Evolutionary conservation across 2,329 filamentous ascomycete species (phyloP).

Genomic region (Gyromitra esculenta): DNA sequence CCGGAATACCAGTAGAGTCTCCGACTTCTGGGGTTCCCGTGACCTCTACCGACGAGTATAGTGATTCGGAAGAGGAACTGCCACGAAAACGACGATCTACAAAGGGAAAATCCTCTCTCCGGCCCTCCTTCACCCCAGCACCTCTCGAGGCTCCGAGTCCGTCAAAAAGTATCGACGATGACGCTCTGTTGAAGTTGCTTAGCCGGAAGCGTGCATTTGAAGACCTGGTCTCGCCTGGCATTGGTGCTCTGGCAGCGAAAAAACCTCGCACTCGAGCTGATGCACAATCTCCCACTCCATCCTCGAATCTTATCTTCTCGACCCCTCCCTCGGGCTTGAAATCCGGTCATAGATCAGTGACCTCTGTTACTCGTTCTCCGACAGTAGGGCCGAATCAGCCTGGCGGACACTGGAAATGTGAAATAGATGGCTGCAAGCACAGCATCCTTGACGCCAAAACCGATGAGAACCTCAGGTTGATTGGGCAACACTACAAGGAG

Average conservation of each 20-base stretch:
- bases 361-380: not conserved
- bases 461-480: constrained; percentile 1
- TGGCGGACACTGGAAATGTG: constrained; percentile 40
- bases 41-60: constrained; percentile 5
- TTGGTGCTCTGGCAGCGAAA: not conserved
- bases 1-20: not conserved
- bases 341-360: not conserved
- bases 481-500: constrained; percentile 50
- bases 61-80: constrained; percentile 13
- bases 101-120: constrained; percentile 47
- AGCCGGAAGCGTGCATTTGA: constrained; percentile 10
- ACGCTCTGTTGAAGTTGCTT: not conserved
- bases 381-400: constrained; percentile 8
- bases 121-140: constrained; percentile 25
- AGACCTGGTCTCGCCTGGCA: not conserved
- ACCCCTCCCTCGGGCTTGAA: not conserved
- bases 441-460: constrained; percentile 20
- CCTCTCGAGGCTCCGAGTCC: not conserved
- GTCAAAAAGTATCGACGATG: not conserved
- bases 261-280: not conserved
- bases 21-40: not conserved
- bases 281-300: not conserved
- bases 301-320: not conserved
- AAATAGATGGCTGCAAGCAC: constrained; percentile 35
- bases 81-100: constrained; percentile 8